phyloP scores from a whole-genome alignment of 2,329 filamentous ascomycete genomes.

The Calonectria crousiana region DNA sequence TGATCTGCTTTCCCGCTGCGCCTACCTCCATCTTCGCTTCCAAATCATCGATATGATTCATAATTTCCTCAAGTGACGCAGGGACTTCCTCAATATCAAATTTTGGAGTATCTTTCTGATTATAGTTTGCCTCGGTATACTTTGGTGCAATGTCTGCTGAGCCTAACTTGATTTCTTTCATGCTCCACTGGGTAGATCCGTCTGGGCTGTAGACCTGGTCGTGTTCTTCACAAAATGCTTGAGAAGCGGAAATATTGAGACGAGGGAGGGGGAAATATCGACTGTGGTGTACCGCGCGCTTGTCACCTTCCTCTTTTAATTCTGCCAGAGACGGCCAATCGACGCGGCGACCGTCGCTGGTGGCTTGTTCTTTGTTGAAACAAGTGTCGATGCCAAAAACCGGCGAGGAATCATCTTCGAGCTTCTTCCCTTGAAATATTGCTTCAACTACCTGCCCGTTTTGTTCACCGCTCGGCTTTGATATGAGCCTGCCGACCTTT shows the following conservation, averaged over 20 bases:
- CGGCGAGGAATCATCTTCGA: conserved; percentile 47
- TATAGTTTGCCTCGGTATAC: conserved; percentile 4
- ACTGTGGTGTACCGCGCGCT: conserved; percentile 36
- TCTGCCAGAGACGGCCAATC: conserved; percentile 52
- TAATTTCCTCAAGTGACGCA: conserved; percentile 16
- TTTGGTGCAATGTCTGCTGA: conserved; percentile 39
- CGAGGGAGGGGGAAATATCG: conserved; percentile 51
- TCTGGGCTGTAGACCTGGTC: conserved; percentile 36
- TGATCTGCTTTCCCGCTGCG: background rate
- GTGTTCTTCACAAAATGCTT: conserved; percentile 12
- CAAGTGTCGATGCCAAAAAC: conserved; percentile 49
- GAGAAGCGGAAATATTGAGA: conserved; percentile 35
- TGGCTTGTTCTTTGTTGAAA: conserved; percentile 44
- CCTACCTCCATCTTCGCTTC: background rate
- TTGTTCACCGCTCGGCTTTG: conserved; percentile 25
- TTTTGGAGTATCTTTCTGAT: conserved; percentile 15
- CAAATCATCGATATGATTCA: conserved; percentile 14
- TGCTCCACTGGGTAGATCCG: conserved; percentile 42
- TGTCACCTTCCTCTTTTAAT: conserved; percentile 52
- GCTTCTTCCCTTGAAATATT: conserved; percentile 45
- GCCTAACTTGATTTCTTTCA: conserved; percentile 40
- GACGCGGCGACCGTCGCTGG: conserved; percentile 30
- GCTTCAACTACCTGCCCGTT: conserved; percentile 13
- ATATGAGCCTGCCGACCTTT: conserved; percentile 40
- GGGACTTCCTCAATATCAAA: conserved; percentile 25